Evolutionary conservation across 2,329 filamentous ascomycete genomes (phyloP).

Genomic region (Pseudocercospora musae): DNA sequence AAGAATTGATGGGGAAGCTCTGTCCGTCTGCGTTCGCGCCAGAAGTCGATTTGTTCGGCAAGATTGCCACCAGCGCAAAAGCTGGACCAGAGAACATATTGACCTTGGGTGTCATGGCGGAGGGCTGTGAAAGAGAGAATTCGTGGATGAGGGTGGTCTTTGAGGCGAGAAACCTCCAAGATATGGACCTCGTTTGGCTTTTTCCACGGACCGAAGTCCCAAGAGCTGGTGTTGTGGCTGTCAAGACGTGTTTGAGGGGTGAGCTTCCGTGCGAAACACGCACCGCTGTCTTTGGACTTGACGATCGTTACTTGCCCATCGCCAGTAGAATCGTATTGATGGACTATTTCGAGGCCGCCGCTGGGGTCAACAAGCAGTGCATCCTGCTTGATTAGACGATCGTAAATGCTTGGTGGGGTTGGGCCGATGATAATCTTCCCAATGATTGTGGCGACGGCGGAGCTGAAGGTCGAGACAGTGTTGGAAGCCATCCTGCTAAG

Average conservation of each 20-base stretch:
- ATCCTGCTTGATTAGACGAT: background rate
- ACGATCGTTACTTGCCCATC: background rate
- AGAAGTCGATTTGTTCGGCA: constrained; percentile 2
- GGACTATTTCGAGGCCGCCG: background rate
- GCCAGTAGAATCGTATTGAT: background rate
- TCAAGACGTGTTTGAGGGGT: background rate
- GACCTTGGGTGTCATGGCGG: background rate
- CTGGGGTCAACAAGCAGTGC: background rate
- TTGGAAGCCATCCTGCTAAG: background rate
- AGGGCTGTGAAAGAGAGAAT: background rate
- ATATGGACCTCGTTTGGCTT: background rate
- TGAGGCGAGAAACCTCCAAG: background rate
- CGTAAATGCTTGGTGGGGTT: background rate
- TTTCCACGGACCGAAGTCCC: background rate
- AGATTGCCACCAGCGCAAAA: constrained; percentile 19
- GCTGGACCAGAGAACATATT: background rate
- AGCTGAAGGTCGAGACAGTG: background rate
- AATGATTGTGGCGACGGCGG: background rate
- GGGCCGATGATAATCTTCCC: background rate
- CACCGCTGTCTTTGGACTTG: background rate
- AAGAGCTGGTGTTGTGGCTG: background rate
- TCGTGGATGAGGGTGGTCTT: background rate
- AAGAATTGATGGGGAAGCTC: constrained; percentile 16
- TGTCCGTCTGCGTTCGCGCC: background rate
- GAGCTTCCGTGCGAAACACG: background rate